Conservation (phyloP, 805 yeast genomes). For the Ogataea neopini region DNA sequence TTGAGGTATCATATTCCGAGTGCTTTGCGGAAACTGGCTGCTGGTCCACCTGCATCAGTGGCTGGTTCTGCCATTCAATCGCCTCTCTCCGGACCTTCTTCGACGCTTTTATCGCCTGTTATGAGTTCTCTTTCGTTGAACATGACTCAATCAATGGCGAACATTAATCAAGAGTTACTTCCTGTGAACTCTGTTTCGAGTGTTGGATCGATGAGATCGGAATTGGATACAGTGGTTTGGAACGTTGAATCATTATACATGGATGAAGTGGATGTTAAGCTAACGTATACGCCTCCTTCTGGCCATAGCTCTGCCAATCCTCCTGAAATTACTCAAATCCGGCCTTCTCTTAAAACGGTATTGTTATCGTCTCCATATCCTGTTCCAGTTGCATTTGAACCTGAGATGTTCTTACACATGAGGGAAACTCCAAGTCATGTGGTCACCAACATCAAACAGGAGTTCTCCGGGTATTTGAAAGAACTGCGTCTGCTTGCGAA, state of each 20-base stretch:
- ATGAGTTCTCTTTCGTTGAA: conserved; percentile 3
- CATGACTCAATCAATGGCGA: neutral
- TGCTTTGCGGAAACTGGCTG: conserved; percentile 19
- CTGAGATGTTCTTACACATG: conserved; percentile 14
- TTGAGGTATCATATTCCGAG: conserved; percentile 23
- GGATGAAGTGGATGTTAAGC: conserved; percentile 17
- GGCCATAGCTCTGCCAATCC: conserved; percentile 5
- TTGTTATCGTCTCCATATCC: conserved; percentile 23
- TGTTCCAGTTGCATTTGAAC: conserved; percentile 23
- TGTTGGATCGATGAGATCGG: conserved; percentile 9
- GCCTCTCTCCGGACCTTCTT: conserved; percentile 1
- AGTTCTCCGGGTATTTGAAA: conserved; percentile 15
- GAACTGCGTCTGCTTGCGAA: conserved; percentile 18
- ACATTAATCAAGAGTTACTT: conserved; percentile 7
- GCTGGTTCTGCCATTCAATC: conserved; percentile 8
- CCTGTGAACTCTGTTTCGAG: conserved; percentile 16
- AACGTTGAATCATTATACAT: conserved; percentile 15
- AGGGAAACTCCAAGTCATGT: conserved; percentile 18
- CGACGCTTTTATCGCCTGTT: conserved; percentile 15
- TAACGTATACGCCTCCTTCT: conserved; percentile 14
- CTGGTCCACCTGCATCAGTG: conserved; percentile 2
- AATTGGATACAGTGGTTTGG: conserved; percentile 6
- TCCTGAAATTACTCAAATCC: conserved; percentile 20
- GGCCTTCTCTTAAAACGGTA: conserved; percentile 21
- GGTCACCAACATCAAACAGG: conserved; percentile 16